Conservation (phyloP, 2,329 filamentous ascomycete genomes). For the Sporothrix phasma region DNA sequence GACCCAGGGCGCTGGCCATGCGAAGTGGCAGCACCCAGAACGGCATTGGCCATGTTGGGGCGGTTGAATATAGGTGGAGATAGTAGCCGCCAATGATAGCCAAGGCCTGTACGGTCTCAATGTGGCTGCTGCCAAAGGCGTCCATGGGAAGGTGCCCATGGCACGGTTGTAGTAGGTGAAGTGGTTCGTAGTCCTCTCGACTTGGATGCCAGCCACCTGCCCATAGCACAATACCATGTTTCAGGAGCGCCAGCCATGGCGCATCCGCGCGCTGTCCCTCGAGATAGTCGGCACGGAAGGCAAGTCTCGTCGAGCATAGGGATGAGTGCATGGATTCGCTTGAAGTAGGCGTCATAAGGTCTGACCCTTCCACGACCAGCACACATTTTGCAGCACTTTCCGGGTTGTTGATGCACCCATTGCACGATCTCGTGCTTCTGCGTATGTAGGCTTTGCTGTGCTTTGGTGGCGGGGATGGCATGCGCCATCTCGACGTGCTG, state of each 20-base stretch:
- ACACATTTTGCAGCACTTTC: constrained; percentile 37
- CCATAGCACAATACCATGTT: constrained; percentile 72
- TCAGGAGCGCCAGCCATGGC: constrained; percentile 60
- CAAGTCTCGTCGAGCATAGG: constrained; percentile 64
- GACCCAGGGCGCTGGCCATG: constrained; percentile 63
- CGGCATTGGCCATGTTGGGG: constrained; percentile 65
- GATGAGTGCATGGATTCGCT: constrained; percentile 59
- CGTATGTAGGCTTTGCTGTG: constrained; percentile 31
- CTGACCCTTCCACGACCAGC: constrained; percentile 56
- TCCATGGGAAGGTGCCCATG: constrained; percentile 56
- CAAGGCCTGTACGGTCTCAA: constrained; percentile 65
- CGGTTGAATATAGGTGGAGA: constrained; percentile 68
- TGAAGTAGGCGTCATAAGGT: constrained; percentile 65
- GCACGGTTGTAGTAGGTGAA: constrained; percentile 60
- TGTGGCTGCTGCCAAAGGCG: constrained; percentile 56
- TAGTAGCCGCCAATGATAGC: constrained; percentile 66
- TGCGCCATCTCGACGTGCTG: constrained; percentile 37
- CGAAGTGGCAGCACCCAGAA: constrained; percentile 61
- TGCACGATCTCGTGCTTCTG: background rate
- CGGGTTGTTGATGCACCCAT: background rate
- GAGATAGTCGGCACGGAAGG: constrained; percentile 56
- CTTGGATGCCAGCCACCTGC: constrained; percentile 59
- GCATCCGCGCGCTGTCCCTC: constrained; percentile 53
- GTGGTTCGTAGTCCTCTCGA: constrained; percentile 56
- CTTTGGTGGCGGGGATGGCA: constrained; percentile 35